Percentiles rank a stretch among this genome's conserved stretches.
Evolutionary conservation across 1,139 yeast genomes (phyloP).

Genomic region (Pichia sp.): DNA sequence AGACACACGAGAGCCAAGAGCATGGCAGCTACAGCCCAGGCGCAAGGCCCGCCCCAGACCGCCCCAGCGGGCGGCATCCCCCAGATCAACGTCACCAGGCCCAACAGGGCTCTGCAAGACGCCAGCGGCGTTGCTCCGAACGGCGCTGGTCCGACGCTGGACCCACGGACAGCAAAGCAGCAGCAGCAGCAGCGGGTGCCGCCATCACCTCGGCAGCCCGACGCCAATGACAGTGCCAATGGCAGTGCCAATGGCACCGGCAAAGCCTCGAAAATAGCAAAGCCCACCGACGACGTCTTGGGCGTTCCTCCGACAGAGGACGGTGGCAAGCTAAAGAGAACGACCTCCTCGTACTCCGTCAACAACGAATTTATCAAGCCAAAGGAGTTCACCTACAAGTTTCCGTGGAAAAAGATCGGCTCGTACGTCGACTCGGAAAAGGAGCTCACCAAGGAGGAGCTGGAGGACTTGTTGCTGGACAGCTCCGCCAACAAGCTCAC

Average conservation of each 20-base stretch:
- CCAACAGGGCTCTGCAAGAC: background rate
- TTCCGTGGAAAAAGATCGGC: slow-evolving; percentile 43
- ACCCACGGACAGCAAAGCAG: background rate
- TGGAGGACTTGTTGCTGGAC: slow-evolving; percentile 16
- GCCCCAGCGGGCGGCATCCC: background rate
- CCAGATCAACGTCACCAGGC: background rate
- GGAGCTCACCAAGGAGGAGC: slow-evolving; percentile 21
- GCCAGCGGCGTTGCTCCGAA: background rate
- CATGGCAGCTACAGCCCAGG: background rate
- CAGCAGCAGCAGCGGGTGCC: background rate
- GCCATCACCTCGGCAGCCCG: background rate
- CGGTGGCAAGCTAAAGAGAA: background rate
- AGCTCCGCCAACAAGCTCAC: slow-evolving; percentile 34
- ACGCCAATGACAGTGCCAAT: background rate
- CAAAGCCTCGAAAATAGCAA: background rate
- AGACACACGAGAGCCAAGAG: background rate
- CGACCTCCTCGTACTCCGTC: background rate
- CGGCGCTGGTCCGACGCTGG: too few relatives aligned
- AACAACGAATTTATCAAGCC: slow-evolving; percentile 16
- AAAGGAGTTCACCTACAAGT: slow-evolving; percentile 17
- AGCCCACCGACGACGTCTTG: background rate
- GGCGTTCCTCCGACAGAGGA: background rate
- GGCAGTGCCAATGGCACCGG: background rate
- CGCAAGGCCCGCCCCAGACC: background rate
- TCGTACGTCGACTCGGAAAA: slow-evolving; percentile 32